Conservation (phyloP, 208 protist species). For the Giardia muris region DNA sequence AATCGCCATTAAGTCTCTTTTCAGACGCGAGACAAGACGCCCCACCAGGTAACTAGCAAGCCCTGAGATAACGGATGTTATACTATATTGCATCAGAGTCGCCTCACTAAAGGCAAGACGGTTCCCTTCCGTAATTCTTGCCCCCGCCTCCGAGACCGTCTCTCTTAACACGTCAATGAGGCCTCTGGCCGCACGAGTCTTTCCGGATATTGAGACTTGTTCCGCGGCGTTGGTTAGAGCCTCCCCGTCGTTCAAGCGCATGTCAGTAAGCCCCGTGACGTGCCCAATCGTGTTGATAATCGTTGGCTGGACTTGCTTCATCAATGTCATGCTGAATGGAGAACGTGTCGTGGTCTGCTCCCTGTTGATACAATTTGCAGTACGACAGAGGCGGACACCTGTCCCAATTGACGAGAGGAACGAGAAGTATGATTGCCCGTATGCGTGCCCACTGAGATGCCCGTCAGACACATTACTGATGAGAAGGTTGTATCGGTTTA, state of each 20-base stretch:
- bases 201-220: neutral
- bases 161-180: neutral
- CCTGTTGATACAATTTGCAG: neutral
- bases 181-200: neutral
- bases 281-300: neutral
- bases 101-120: neutral
- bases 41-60: neutral
- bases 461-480: neutral
- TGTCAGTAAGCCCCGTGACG: neutral
- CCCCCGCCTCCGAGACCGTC: neutral
- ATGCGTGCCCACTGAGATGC: neutral
- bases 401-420: neutral
- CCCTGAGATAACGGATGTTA: neutral
- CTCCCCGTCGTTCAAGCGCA: neutral
- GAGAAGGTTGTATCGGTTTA: neutral
- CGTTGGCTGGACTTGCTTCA: neutral
- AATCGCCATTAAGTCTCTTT: neutral
- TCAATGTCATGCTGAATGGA: neutral
- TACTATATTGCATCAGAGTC: neutral
- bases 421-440: neutral
- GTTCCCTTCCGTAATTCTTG: too few species aligned
- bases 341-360: neutral
- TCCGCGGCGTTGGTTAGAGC: neutral
- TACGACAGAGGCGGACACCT: neutral
- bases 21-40: neutral